Percentiles rank a stretch among this genome's conserved stretches.
These are phyloP conservation scores for Umbelopsis sp. DNA, from an alignment of 371 early-diverging fungal genomes.

Conservation along the genomic window DNA sequence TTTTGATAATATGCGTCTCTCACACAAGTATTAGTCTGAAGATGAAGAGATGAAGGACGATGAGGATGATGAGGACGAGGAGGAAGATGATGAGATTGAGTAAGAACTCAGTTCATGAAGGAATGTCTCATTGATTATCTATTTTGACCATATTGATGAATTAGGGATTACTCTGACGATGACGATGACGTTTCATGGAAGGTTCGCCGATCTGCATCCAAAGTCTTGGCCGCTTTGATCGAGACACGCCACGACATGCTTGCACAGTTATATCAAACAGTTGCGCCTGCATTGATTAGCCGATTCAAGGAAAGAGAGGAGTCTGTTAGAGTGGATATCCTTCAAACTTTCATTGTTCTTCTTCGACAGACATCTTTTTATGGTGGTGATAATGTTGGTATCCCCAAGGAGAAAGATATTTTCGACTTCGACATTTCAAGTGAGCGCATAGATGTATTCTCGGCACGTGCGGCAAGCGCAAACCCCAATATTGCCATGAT, in stretches of 20 bases:
- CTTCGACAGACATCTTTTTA: conserved; percentile 74
- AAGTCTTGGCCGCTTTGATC: conserved; percentile 78
- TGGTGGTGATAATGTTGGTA: conserved; percentile 27
- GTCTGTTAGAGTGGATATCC: conserved; percentile 84
- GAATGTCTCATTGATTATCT: background rate
- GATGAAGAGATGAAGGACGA: conserved; percentile 75
- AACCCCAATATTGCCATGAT: conserved; percentile 27
- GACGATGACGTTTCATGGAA: conserved; percentile 92
- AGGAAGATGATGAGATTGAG: conserved; percentile 73
- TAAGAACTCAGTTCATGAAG: conserved; percentile 22
- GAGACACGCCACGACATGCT: conserved; percentile 75
- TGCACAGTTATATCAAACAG: conserved; percentile 60
- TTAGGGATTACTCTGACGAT: conserved; percentile 72
- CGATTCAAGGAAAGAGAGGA: conserved; percentile 93
- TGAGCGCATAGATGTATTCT: background rate
- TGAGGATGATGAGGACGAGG: conserved; percentile 75
- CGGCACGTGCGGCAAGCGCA: conserved; percentile 1
- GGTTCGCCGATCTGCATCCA: conserved; percentile 86
- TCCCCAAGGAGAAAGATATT: conserved; percentile 4
- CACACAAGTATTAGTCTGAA: conserved; percentile 33
- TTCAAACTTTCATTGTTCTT: conserved; percentile 76
- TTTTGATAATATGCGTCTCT: too few species aligned
- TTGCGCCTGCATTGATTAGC: conserved; percentile 75
- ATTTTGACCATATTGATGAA: background rate
- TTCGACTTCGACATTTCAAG: background rate